phyloP scores from a whole-genome alignment of 169 alveolate species.

The Cryptosporidium felis region DNA sequence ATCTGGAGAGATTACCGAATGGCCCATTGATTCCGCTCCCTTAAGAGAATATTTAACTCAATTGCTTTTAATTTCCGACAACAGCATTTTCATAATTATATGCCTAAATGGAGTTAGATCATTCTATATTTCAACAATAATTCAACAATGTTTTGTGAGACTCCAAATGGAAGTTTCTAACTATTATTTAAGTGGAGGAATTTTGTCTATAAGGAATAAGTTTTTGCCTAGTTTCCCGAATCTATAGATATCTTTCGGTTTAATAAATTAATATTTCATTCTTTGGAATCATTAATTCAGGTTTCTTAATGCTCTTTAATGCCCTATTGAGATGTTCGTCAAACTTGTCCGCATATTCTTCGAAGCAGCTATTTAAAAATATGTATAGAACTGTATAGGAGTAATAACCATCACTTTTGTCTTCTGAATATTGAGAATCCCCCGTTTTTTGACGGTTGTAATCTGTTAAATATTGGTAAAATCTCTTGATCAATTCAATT shows the following conservation, averaged over 20 bases:
- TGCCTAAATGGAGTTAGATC: slow-evolving; percentile 63
- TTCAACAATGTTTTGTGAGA: slow-evolving; percentile 51
- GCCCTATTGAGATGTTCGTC: slow-evolving; percentile 10
- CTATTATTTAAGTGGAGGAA: slow-evolving; percentile 56
- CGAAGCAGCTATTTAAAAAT: background rate
- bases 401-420: background rate
- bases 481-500: slow-evolving; percentile 2
- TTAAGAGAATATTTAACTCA: background rate
- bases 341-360: background rate
- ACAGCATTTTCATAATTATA: slow-evolving; percentile 3
- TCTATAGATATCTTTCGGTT: background rate
- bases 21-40: background rate
- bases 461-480: background rate
- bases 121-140: slow-evolving; percentile 2
- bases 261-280: background rate
- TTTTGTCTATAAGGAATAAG: slow-evolving; percentile 20
- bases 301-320: slow-evolving; percentile 6
- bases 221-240: slow-evolving; percentile 33
- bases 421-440: background rate
- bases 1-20: slow-evolving; percentile 23
- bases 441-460: background rate
- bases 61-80: background rate
- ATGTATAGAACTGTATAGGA: slow-evolving; percentile 10
- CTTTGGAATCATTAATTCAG: slow-evolving; percentile 16
- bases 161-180: slow-evolving; percentile 7